These are phyloP conservation scores for Heliophila coronopifolia DNA, from an alignment of 441 rosid species.

Conservation along the genomic window DNA sequence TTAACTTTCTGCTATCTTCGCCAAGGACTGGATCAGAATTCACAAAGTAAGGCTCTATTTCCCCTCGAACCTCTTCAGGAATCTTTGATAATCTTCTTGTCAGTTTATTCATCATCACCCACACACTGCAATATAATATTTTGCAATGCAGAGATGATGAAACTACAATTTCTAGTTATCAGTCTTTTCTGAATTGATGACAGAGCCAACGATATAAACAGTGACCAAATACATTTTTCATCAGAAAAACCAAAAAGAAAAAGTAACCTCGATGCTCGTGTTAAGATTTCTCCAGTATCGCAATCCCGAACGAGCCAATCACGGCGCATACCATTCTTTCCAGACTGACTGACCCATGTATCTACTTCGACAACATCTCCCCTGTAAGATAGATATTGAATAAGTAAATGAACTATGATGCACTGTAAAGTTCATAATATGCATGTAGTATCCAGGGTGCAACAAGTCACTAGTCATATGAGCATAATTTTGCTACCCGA, in stretches of 20 bases:
- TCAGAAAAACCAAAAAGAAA: slow-evolving; percentile 1
- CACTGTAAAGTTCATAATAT: slow-evolving; percentile 1
- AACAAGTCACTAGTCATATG: neutral
- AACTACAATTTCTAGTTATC: no score
- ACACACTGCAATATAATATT: slow-evolving; percentile 46
- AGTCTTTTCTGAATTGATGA: neutral
- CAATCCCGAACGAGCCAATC: slow-evolving; percentile 83
- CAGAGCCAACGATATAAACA: neutral
- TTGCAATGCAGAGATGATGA: slow-evolving; percentile 6
- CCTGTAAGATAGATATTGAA: slow-evolving; percentile 40
- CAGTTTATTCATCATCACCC: slow-evolving; percentile 99
- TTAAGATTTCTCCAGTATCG: slow-evolving; percentile 70
- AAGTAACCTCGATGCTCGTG: slow-evolving; percentile 82
- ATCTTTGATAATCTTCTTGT: slow-evolving; percentile 89
- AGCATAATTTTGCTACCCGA: neutral
- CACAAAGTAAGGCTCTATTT: slow-evolving; percentile 71
- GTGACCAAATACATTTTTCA: slow-evolving; percentile 2
- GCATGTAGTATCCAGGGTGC: neutral
- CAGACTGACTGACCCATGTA: slow-evolving; percentile 87
- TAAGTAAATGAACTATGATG: slow-evolving; percentile 7
- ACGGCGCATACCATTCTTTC: slow-evolving; percentile 96
- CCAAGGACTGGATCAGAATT: slow-evolving; percentile 57
- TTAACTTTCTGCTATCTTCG: slow-evolving; percentile 83
- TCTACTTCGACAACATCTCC: slow-evolving; percentile 88
- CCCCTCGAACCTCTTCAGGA: slow-evolving; percentile 86